phyloP scores from a whole-genome alignment of 768 basidiomycete species.

The Favolaschia claudopus region DNA sequence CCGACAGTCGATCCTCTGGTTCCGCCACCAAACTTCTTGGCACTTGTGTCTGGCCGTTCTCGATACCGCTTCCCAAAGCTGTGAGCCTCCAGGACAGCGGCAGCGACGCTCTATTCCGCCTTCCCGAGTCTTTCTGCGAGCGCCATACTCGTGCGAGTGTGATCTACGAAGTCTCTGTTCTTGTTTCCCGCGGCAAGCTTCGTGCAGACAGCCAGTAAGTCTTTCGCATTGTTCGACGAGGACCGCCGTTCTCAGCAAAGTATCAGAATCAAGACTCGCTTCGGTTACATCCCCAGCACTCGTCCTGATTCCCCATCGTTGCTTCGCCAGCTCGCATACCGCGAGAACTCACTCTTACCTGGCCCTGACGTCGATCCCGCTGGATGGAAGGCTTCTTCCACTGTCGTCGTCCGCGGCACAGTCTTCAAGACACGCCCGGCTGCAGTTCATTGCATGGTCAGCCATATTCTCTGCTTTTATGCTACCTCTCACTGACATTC shows the following conservation, averaged over 20 bases:
- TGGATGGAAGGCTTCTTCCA: conserved; percentile 57
- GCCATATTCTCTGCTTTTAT: conserved; percentile 20
- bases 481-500: neutral
- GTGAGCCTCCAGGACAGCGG: conserved; percentile 47
- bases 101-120: conserved; percentile 48
- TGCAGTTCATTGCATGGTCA: conserved; percentile 51
- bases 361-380: conserved; percentile 45
- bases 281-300: conserved; percentile 47
- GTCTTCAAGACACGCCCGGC: conserved; percentile 48
- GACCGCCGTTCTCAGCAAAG: neutral
- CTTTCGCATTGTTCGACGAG: neutral
- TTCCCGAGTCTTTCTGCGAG: conserved; percentile 63
- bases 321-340: conserved; percentile 27
- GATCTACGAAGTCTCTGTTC: conserved; percentile 57
- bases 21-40: conserved; percentile 56
- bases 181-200: conserved; percentile 56
- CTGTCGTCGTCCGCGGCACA: conserved; percentile 48
- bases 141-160: conserved; percentile 56
- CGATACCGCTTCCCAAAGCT: conserved; percentile 52
- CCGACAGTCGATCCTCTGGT: conserved; percentile 46
- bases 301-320: conserved; percentile 25
- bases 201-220: conserved; percentile 56
- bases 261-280: conserved; percentile 54
- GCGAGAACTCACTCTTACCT: conserved; percentile 19
- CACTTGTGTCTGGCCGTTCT: conserved; percentile 55